Evolutionary conservation across 495 filamentous ascomycete species (phyloP).

Genomic region (Apiosordaria backusii): DNA sequence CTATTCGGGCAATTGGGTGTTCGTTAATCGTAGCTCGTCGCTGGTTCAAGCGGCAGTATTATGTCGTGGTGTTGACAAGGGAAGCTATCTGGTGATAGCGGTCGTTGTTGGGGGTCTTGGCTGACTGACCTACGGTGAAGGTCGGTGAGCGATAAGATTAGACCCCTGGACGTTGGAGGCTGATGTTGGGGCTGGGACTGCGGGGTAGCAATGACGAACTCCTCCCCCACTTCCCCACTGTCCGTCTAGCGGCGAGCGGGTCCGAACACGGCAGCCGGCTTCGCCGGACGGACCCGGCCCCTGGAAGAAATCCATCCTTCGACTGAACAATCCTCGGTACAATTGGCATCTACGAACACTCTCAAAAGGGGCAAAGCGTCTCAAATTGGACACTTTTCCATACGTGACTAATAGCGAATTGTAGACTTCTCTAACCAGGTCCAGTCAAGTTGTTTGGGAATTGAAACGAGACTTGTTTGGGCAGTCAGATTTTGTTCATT

Average conservation of each 20-base stretch:
- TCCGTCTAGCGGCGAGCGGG: constrained; percentile 3
- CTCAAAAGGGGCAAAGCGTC: constrained; percentile 4
- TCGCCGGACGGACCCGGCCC: constrained; percentile 10
- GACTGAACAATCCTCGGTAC: constrained; percentile 1
- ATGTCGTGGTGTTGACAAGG: background rate
- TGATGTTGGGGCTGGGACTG: constrained; percentile 3
- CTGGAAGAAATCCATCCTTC: background rate
- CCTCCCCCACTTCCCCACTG: constrained; percentile 10
- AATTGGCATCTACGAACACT: background rate
- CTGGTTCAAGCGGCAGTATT: background rate
- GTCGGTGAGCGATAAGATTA: background rate
- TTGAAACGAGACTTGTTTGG: background rate
- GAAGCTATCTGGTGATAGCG: constrained; percentile 1
- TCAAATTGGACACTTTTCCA: background rate
- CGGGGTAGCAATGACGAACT: constrained; percentile 3
- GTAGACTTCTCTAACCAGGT: background rate
- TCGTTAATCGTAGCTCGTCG: background rate
- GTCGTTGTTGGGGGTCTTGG: background rate
- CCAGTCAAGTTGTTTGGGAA: background rate
- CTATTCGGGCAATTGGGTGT: background rate
- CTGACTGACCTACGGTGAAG: constrained; percentile 4
- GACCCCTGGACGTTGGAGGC: background rate
- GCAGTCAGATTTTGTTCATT: background rate
- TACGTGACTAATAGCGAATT: background rate
- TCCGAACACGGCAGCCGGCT: constrained; percentile 1